Conservation (phyloP, 1,284 basidiomycete species). For the Cryptococcus sp. region DNA sequence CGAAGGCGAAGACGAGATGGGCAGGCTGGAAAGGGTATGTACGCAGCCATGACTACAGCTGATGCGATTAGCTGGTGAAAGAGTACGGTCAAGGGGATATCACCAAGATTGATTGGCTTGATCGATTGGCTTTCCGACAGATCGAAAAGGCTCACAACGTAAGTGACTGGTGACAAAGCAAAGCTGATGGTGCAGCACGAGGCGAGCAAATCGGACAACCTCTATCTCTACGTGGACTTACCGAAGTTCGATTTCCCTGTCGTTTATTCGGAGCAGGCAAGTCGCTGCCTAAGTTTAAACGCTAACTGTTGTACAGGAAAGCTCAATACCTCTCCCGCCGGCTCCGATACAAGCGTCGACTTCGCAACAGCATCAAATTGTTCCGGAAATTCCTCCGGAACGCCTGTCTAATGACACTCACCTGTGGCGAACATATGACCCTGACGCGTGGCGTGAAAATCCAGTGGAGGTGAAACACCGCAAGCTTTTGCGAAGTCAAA, state of each 20-base stretch:
- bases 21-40: constrained; percentile 82
- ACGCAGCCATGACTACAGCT: constrained; percentile 4
- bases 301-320: constrained; percentile 28
- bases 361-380: constrained; percentile 27
- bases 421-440: constrained; percentile 89
- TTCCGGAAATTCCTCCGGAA: constrained; percentile 51
- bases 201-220: constrained; percentile 80
- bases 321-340: constrained; percentile 39
- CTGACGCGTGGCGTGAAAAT: constrained; percentile 81
- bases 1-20: constrained; percentile 81
- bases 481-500: constrained; percentile 87
- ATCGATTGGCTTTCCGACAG: constrained; percentile 86
- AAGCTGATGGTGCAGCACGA: constrained; percentile 62
- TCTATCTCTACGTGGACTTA: constrained; percentile 92
- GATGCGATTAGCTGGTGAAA: constrained; percentile 74
- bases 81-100: constrained; percentile 93
- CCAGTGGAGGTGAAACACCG: constrained; percentile 97
- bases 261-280: constrained; percentile 85
- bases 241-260: constrained; percentile 98
- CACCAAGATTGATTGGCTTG: constrained; percentile 93
- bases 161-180: constrained; percentile 39
- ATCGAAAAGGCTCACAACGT: constrained; percentile 92
- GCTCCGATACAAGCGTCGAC: constrained; percentile 44
- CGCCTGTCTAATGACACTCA: constrained; percentile 63
- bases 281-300: constrained; percentile 4